Conservation (phyloP, 2,329 filamentous ascomycete genomes). For the Neofusicoccum laricinum region DNA sequence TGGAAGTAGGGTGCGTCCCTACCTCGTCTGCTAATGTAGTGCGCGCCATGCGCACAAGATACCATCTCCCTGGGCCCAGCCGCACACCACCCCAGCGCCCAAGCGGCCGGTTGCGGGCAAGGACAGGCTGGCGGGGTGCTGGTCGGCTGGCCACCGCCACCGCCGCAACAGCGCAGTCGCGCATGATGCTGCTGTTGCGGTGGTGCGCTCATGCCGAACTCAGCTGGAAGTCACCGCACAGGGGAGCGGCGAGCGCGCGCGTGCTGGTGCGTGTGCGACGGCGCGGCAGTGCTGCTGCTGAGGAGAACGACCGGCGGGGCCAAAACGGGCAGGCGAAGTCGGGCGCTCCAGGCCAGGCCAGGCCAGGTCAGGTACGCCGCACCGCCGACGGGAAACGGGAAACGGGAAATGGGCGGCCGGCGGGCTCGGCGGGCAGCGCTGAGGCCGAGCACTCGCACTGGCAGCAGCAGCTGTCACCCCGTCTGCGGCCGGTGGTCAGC, state of each 20-base stretch:
- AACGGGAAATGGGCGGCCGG: neutral
- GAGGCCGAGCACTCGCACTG: neutral
- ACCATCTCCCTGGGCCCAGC: neutral
- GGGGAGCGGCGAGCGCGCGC: no score
- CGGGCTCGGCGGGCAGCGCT: neutral
- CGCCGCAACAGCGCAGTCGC: neutral
- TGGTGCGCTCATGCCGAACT: no score
- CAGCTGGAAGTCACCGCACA: neutral
- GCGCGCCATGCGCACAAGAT: neutral
- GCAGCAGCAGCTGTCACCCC: no score
- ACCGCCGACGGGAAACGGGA: no score
- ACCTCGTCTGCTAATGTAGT: neutral
- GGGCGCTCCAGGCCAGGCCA: neutral
- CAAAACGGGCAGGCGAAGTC: neutral
- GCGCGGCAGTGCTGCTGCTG: neutral
- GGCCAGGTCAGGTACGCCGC: no score
- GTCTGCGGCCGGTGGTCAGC: conserved; percentile 11
- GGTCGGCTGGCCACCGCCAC: conserved; percentile 7
- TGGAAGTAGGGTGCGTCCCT: conserved; percentile 11
- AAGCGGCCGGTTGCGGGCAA: neutral
- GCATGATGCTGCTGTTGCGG: neutral
- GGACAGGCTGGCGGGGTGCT: neutral
- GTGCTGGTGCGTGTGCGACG: neutral
- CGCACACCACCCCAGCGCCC: neutral
- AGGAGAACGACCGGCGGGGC: no score